Base-by-base conservation (phyloP, 2,329 filamentous ascomycete species). In the Phoma herbarum region DNA sequence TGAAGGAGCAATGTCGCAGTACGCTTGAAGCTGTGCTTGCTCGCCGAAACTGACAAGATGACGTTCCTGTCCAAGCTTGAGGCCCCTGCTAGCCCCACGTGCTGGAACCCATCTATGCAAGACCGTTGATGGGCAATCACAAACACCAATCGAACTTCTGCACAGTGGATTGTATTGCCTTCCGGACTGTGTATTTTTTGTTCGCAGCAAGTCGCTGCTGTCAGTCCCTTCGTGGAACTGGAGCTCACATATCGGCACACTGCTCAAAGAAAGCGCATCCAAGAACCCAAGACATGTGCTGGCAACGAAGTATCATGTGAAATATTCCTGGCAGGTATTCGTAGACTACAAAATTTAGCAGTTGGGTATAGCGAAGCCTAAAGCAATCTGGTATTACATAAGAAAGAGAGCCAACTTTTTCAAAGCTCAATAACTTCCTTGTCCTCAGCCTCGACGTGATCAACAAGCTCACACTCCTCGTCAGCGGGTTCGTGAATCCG, bases 1-100 rank as follows among this genome's bases (percentile, higher is more conserved):
- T 58, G 49, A 42, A 41, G 39, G n/a, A 41, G 45, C 43, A 25
- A 46, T 39, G 55, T 26, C 22, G 56, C 45, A 39, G 35, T 43
- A 31, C 23, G 29, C 39, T 33, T 12, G n/a, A 33, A 49, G 43
- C 49, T 52, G 55, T 52, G 39, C 29, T 46, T 58, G 55, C 49
- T 41, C 56, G 56, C 56, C 56, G 49, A 58, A 48, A 58, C 56
- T 58, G 56, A 52, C 56, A 50, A 58, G 56, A 58, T 58, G 56
- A 58, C 56, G 56, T 58, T 58, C 55, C 45, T 58, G 44, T 50
- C 54, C 56, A 58, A 58, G 56, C 56, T 58, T 50, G 46, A 53
- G 43, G 56, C 56, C 55, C 55, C 43, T 58, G 55, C 55, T 44
- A 52, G 55, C 55, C 55, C 56, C 56, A 58, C 56, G 56, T 58